phyloP scores from a whole-genome alignment of 2,329 filamentous ascomycete genomes.

The Ophiocordyceps camponoti-rufipedis region DNA sequence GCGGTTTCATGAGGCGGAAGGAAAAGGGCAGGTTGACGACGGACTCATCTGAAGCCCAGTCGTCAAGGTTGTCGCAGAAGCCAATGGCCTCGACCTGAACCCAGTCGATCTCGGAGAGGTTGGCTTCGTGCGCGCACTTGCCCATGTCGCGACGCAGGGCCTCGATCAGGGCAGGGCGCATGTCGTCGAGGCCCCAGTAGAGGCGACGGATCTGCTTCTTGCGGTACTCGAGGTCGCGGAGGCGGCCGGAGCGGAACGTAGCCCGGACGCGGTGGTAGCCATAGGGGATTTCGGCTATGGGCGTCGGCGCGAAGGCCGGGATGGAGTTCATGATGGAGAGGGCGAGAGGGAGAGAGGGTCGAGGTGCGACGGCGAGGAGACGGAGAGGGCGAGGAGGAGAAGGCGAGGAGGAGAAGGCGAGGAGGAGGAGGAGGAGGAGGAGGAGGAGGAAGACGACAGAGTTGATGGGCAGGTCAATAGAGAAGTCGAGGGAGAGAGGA shows the following conservation, averaged over 20 bases:
- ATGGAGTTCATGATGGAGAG: constrained; percentile 21
- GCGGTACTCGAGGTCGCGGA: constrained; percentile 66
- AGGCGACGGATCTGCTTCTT: constrained; percentile 78
- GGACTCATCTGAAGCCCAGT: constrained; percentile 69
- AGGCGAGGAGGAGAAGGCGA: neutral
- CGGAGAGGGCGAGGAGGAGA: neutral
- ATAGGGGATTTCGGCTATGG: constrained; percentile 45
- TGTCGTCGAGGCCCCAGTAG: constrained; percentile 82
- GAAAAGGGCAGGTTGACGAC: constrained; percentile 49
- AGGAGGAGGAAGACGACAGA: too few species aligned
- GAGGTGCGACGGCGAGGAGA: neutral
- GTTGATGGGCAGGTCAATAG: too few species aligned
- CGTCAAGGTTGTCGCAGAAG: constrained; percentile 57
- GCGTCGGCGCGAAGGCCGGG: constrained; percentile 36
- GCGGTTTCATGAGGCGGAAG: constrained; percentile 52
- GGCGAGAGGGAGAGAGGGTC: too few species aligned
- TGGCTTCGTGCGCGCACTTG: constrained; percentile 60
- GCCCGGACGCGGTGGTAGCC: constrained; percentile 42
- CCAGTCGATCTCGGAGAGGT: constrained; percentile 61
- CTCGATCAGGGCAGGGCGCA: constrained; percentile 51
- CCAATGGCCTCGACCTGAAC: constrained; percentile 66
- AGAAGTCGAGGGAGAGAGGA: too few species aligned
- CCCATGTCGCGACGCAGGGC: constrained; percentile 62
- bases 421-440: too few species aligned
- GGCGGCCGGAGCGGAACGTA: constrained; percentile 65